Evolutionary conservation across 139 green algal species (phyloP).

Genomic region (Chlorella sp.): DNA sequence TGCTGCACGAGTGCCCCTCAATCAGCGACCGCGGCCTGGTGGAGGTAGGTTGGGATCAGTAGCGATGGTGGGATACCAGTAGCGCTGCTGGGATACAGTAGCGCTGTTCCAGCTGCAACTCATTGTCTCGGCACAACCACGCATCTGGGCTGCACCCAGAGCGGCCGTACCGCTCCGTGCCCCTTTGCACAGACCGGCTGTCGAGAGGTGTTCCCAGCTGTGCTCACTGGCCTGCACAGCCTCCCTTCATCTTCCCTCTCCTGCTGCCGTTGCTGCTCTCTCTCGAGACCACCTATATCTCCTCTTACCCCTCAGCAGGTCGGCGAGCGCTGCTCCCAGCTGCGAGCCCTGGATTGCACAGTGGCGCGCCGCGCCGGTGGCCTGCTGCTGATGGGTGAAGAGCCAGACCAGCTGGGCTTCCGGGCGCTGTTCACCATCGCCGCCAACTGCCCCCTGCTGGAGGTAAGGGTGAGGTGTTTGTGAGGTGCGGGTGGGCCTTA

Average conservation of each 20-base stretch:
- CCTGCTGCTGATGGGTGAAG: conserved; percentile 4
- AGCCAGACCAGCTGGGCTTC: conserved; percentile 40
- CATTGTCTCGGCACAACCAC: too few species aligned
- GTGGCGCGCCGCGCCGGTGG: conserved; percentile 10
- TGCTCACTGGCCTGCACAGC: too few species aligned
- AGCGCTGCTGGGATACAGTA: neutral
- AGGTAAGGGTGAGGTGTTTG: neutral
- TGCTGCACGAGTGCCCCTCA: conserved; percentile 44
- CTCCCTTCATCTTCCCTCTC: too few species aligned
- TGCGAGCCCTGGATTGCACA: conserved; percentile 29
- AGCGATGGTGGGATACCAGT: too few species aligned
- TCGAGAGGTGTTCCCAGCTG: too few species aligned
- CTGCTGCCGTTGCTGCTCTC: neutral
- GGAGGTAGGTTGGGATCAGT: conserved; percentile 22
- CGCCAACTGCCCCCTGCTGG: conserved; percentile 44
- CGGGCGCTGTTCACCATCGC: conserved; percentile 47
- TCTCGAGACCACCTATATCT: too few species aligned
- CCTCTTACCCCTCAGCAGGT: conserved; percentile 23
- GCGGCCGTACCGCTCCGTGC: too few species aligned
- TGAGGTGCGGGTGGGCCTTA: too few species aligned
- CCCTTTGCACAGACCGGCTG: too few species aligned
- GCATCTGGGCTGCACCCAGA: too few species aligned
- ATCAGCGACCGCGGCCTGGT: conserved; percentile 8
- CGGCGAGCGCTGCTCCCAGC: conserved; percentile 33
- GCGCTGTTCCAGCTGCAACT: neutral